Base-by-base conservation (phyloP, 495 filamentous ascomycete genomes). In the Xylaria intraflava region DNA sequence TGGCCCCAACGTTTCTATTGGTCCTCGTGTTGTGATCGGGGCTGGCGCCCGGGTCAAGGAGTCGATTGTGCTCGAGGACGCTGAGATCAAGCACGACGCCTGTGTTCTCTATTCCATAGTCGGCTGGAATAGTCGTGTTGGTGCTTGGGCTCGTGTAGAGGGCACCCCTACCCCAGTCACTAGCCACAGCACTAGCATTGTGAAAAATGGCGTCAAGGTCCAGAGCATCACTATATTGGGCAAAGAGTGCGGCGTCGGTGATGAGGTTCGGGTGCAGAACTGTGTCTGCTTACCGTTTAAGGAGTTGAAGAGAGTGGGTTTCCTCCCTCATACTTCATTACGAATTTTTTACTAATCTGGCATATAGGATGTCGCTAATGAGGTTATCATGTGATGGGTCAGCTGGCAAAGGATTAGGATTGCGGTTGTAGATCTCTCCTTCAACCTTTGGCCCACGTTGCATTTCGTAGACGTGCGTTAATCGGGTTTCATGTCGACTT, bases 231-330 rank as follows among this genome's bases (percentile, higher is more conserved):
- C 91, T 31, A 98, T 97, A 59, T 73, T 98, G 58, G 93, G 92
- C 65, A 96, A 96, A 77, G 93, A 98, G 69, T 97, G 94, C 64
- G 85, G 76, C 29, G 94, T 97, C 46, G 90, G 84, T 1, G 93
- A 99, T 62, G 93, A 99, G 67, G 87, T 99, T 26, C 83, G 90
- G 49, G 90, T 99, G 60, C 93, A 96, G 75, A 99, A 99, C 74
- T 99, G 93, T 68, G 86, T 99, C 52, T 96, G 93, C 71, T 71
- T 99, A 75, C 93, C 93, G 22, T 96, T 91, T 69, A 99, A 99
- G 81, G 94, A 97, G 71, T 74, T 99, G 67, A 99, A 97, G 82
- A 82, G 89, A 76, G 92, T 95, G 77, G 69, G 90, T 85, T 42
- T 23, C 17, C 10, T 30, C 19, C 42, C 30, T 29, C 20, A 41